Evolutionary conservation across 257 asterid genomes (phyloP).

Genomic region (Solanum lycopersicoides): DNA sequence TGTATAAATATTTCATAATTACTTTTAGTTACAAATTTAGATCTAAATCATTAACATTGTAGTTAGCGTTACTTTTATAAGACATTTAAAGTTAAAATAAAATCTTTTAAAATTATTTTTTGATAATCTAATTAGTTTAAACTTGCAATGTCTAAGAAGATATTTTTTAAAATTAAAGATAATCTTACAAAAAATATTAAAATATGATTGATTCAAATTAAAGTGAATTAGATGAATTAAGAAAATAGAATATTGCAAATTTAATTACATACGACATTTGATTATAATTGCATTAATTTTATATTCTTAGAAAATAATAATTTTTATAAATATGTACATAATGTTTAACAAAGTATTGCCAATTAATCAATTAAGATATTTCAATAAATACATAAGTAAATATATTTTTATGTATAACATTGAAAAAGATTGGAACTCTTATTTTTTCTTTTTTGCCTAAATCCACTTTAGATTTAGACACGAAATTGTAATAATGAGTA

Average conservation of each 20-base stretch:
- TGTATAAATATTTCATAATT: background rate
- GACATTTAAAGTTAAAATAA: background rate
- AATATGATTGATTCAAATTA: background rate
- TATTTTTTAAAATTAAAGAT: background rate
- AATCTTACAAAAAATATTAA: background rate
- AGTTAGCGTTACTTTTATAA: background rate
- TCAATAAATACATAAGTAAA: background rate
- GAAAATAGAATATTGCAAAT: background rate
- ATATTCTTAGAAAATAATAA: background rate
- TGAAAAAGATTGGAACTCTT: background rate
- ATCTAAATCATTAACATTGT: background rate
- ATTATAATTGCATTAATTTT: no score
- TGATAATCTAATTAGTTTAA: background rate
- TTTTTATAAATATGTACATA: background rate
- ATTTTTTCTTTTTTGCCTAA: background rate
- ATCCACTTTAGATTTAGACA: background rate
- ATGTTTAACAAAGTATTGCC: no score
- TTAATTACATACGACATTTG: no score
- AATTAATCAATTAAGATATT: no score
- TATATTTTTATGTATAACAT: no score
- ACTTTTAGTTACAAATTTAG: background rate
- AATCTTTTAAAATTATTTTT: background rate
- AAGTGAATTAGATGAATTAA: background rate
- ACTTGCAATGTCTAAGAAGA: background rate
- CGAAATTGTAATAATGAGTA: background rate